Evolutionary conservation across 2,329 filamentous ascomycete species (phyloP), one percentile per base, ranked within the genome.

Genomic region (Calonectria ilicicola): DNA sequence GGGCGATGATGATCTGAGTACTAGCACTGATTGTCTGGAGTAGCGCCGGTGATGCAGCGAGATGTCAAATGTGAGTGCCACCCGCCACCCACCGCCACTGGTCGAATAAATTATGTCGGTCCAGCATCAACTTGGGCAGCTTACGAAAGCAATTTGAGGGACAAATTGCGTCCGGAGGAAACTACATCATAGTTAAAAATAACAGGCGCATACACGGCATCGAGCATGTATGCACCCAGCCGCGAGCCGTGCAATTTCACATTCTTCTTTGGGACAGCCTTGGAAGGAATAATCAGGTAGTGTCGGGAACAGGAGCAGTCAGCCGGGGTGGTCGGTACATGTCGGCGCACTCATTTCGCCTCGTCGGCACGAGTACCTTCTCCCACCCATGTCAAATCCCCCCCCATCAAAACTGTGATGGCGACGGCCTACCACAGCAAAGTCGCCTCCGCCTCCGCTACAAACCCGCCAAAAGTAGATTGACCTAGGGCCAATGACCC

Each of bases 401-500:
- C 44, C 58, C 58, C 40, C 58, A 42, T 63, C 58, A 63, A 63
- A 53, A 63, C 38, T 17, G 58, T 46, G 32, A 42, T 63, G 58
- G 23, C 46, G 58, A 44, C 56, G 42, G 29, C 38, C 60, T 58
- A 68, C 51, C 65, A 35, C 53, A 49, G 53, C 38, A 60, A 72
- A 56, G 65, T 69, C 69, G 69, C 63, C 72, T 75, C 72, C 73
- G 66, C 73, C 66, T 42, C 53, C 68, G 62, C 72, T 64, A 64
- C 62, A 65, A 63, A 72, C 65, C 72, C 68, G 62, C 58, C 29
- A 56, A 64, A 46, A 46, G 60, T 26, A 42, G 46, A 65, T 47
- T 38, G 63, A 65, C 58, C 38, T 63, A 46, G 58, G 58, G 38
- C 40, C 58, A 26, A 63, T 63, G 38, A 27, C 58, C 35, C 38